These are phyloP conservation scores for Rhodotorula sphaerocarpa DNA, from an alignment of 768 basidiomycete genomes.

Conservation along the genomic window DNA sequence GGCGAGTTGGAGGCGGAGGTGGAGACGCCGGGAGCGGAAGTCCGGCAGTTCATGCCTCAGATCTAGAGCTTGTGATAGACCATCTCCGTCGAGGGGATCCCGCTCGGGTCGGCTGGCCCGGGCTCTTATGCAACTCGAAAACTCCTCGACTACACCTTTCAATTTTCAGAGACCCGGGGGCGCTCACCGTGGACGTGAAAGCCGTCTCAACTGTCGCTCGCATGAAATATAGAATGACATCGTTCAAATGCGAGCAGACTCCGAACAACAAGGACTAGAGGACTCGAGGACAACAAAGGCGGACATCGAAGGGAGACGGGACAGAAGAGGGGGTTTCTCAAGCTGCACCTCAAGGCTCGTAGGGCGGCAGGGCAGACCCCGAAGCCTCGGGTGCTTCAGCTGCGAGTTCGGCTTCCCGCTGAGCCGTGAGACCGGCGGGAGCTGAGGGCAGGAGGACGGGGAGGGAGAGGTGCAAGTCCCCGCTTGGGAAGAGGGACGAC, in stretches of 20 bases:
- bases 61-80: not conserved
- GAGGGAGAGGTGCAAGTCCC: constrained; percentile 2
- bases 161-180: too few species aligned
- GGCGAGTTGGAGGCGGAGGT: too few species aligned
- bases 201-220: too few species aligned
- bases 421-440: not conserved
- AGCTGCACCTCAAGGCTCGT: not conserved
- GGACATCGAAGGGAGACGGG: not conserved
- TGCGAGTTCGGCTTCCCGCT: not conserved
- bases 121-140: too few species aligned
- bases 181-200: too few species aligned
- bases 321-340: not conserved
- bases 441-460: constrained; percentile 20
- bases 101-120: not conserved
- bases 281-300: too few species aligned
- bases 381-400: not conserved
- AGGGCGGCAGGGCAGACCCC: not conserved
- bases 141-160: too few species aligned
- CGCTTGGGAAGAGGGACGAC: constrained; percentile 10
- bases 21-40: constrained; percentile 19
- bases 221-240: too few species aligned
- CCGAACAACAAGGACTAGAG: too few species aligned
- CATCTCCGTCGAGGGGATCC: not conserved
- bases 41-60: constrained; percentile 23
- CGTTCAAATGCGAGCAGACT: too few species aligned